Conservation (phyloP, 2,329 filamentous ascomycete species). For the Microdochium bolleyi region DNA sequence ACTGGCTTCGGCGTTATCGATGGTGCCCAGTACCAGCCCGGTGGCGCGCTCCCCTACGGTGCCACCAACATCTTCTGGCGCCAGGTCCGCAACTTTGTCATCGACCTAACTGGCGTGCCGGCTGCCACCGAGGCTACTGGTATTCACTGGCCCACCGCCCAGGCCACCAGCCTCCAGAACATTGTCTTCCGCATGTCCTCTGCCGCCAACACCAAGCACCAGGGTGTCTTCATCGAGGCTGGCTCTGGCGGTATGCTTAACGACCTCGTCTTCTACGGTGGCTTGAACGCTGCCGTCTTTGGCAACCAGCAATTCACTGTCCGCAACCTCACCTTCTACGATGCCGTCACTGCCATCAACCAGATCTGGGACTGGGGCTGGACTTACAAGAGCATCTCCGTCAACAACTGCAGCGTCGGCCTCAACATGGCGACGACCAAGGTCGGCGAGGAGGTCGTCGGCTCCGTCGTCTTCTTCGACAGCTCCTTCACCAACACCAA, state of each 20-base stretch:
- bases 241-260: slow-evolving; percentile 60
- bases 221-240: slow-evolving; percentile 55
- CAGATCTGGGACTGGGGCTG: slow-evolving; percentile 74
- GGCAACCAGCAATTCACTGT: slow-evolving; percentile 58
- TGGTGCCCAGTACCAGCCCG: slow-evolving; percentile 33
- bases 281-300: slow-evolving; percentile 58
- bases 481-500: slow-evolving; percentile 60
- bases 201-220: slow-evolving; percentile 36
- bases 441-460: slow-evolving; percentile 44
- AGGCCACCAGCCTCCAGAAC: slow-evolving; percentile 53
- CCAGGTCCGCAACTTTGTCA: slow-evolving; percentile 47
- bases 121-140: slow-evolving; percentile 36
- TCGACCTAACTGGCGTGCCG: slow-evolving; percentile 45
- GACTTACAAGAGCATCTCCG: slow-evolving; percentile 59
- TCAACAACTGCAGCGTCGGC: slow-evolving; percentile 57
- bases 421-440: slow-evolving; percentile 55
- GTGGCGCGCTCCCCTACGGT: slow-evolving; percentile 32
- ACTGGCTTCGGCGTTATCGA: slow-evolving; percentile 37
- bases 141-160: slow-evolving; percentile 62
- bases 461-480: slow-evolving; percentile 69
- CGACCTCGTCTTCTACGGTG: slow-evolving; percentile 65
- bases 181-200: slow-evolving; percentile 44
- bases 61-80: slow-evolving; percentile 54
- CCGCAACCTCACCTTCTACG: slow-evolving; percentile 58
- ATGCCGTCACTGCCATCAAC: slow-evolving; percentile 57